Evolutionary conservation across 768 basidiomycete genomes (phyloP), one percentile per base, ranked within the genome.

Genomic region (Pholiota molesta): DNA sequence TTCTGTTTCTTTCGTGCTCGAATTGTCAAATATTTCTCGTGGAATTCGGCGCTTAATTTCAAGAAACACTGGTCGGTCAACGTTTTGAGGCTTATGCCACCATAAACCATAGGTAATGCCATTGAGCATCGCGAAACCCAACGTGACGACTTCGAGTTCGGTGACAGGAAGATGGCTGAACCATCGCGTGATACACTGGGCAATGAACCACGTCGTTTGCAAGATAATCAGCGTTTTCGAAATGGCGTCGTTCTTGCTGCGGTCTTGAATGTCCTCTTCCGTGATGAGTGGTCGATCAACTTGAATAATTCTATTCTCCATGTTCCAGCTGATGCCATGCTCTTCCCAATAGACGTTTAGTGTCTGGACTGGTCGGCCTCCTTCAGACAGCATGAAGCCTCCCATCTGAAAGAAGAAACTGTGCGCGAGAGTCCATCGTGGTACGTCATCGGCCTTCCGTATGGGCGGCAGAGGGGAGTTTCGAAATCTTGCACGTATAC

Each of bases 31-130:
- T 26, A 2, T 26, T 4, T 26, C 26, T 26, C 26, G 26, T 26
- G 26, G 26, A 26, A 9, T 31, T 31, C 6, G 7, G 13, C 40
- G 13, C n/a, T 45, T 57, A 11, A 9, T 10, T 19, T 42, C 40
- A 28, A 57, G 8, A 44, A 29, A 44, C 5, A 57, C 19, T 26
- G 56, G 40, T 3, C 62, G 21, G 5, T 62, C 64, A 0, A 79
- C 73, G 57, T 75, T 72, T 9, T 73, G 67, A 1, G 78, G 79
- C 64, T 81, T 81, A 21, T 71, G 47, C 78, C 74, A 79, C 79
- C 79, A 79, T 1, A 75, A 52, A 1, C 57, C 35, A 60, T 77
- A 79, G 13, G 67, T 72, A 13, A 69, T 60, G 10, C 70, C 62
- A 23, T 72, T 77, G 31, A 78, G 62, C 3, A 68, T 45, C 5